Conservation (phyloP, 2,329 filamentous ascomycete genomes). For the Clarireedia hainanense region DNA sequence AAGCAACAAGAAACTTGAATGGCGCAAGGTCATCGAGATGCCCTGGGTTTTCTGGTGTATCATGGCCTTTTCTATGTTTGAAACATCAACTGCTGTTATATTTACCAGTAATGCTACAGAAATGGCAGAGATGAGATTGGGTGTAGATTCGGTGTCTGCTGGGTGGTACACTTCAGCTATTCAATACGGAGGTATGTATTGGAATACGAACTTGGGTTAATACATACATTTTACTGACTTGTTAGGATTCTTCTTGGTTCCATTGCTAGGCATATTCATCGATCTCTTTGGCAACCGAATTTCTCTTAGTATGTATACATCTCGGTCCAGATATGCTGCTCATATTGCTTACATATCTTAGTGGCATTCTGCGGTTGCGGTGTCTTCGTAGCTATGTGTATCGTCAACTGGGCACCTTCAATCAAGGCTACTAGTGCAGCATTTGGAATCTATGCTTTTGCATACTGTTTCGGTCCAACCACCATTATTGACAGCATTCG, state of each 20-base stretch:
- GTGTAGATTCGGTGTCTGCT: constrained; percentile 44
- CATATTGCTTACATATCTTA: neutral
- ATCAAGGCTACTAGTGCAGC: constrained; percentile 46
- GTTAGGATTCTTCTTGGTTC: constrained; percentile 48
- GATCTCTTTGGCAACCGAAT: constrained; percentile 48
- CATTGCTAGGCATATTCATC: constrained; percentile 36
- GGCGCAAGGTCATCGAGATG: constrained; percentile 45
- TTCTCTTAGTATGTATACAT: constrained; percentile 31
- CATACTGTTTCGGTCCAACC: constrained; percentile 46
- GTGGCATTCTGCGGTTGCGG: constrained; percentile 39
- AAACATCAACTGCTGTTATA: constrained; percentile 47
- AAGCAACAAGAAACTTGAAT: constrained; percentile 49
- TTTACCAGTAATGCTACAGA: constrained; percentile 54
- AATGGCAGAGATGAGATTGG: constrained; percentile 50
- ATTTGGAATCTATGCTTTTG: constrained; percentile 52
- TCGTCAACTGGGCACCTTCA: constrained; percentile 44
- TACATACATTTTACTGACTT: neutral
- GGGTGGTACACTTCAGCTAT: constrained; percentile 53
- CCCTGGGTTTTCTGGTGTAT: constrained; percentile 54
- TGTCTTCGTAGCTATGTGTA: constrained; percentile 44
- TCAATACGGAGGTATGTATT: constrained; percentile 41
- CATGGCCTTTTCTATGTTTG: constrained; percentile 47
- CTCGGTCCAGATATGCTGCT: neutral
- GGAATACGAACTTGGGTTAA: neutral
- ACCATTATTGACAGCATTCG: constrained; percentile 54